Percentiles rank a stretch among this genome's conserved stretches.
phyloP scores from a whole-genome alignment of 176 grass and related monocot genomes.

The Pontederia crassipes region DNA sequence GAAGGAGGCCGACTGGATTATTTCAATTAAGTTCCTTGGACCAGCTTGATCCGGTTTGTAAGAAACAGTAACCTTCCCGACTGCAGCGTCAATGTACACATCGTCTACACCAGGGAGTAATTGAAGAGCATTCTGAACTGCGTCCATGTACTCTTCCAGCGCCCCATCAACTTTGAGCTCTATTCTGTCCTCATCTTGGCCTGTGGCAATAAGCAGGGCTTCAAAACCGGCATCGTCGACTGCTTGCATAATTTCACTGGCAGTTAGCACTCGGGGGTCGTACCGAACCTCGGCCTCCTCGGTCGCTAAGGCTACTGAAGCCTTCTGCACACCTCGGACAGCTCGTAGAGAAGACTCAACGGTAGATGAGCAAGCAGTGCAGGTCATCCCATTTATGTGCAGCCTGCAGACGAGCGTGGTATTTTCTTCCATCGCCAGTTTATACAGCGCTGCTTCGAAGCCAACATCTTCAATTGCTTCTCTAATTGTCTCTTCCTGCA shows the following conservation, averaged over 20 bases:
- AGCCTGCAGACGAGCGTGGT: conserved; percentile 56
- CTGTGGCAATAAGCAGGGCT: conserved; percentile 55
- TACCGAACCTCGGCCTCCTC: conserved; percentile 84
- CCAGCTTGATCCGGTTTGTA: conserved; percentile 84
- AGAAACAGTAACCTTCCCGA: conserved; percentile 65
- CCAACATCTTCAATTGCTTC: conserved; percentile 88
- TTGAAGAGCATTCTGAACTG: conserved; percentile 57
- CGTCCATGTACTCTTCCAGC: conserved; percentile 27
- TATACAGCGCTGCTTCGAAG: conserved; percentile 52
- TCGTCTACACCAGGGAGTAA: conserved; percentile 70
- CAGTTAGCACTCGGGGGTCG: conserved; percentile 38
- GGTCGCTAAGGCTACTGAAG: conserved; percentile 66
- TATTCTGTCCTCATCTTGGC: conserved; percentile 71
- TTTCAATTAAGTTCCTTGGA: conserved; percentile 68
- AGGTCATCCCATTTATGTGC: conserved; percentile 90
- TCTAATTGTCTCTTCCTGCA: conserved; percentile 66
- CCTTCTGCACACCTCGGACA: conserved; percentile 64
- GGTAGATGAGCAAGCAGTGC: conserved; percentile 63
- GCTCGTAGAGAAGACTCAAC: conserved; percentile 60
- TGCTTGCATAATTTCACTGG: conserved; percentile 38
- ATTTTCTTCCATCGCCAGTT: conserved; percentile 64
- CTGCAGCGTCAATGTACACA: conserved; percentile 33
- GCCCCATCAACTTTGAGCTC: conserved; percentile 63
- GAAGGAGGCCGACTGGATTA: conserved; percentile 54
- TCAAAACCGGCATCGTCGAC: conserved; percentile 71